Evolutionary conservation across 202 grass and related monocot genomes (phyloP), one percentile per base, ranked within the genome.

Genomic region (Panicum hallii): DNA sequence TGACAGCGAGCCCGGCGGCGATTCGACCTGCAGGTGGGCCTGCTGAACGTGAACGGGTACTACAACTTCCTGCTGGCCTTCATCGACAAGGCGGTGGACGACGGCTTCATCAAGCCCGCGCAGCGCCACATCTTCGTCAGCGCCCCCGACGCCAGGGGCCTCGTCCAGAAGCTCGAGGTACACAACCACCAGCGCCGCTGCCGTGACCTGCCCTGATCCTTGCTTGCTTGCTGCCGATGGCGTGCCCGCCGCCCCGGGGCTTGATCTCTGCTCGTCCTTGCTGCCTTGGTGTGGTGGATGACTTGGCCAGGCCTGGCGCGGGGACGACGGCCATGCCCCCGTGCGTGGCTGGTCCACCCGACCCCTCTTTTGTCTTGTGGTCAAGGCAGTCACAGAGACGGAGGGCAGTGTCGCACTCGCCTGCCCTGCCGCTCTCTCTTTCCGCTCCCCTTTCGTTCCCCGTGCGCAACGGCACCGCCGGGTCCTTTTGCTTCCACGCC

Each of bases 31-130:
- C 74, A 97, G 94, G 94, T 99, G 50, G 97, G 97, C 7, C 28
- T 99, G 38, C 91, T 99, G 23, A 99, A 99, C 88, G 97, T 99
- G 57, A 93, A 99, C 58, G 93, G 97, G 1, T 99, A 94, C 91
- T 99, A 96, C 79, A 80, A 99, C 79, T 91, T 91, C 12, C 90
- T 99, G 0, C 86, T 99, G 67, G 93, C 91, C 10, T 99, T 99
- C 88, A 87, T 99, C 76, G 97, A 99, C 86, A 99, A 94, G 80
- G 93, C 96, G 2, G 96, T 96, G 49, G 96, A 92, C 78, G 96
- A 99, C 83, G 97, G 97, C 15, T 99, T 99, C 93, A 92, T 99
- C 71, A 45, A 87, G 77, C 93, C 97, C 1, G 68, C 66, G 7
- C 97, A 99, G 79, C 91, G 97, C 84, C 82, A 91, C 86, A 90